Evolutionary conservation across 2,329 filamentous ascomycete species (phyloP).

Genomic region (Pseudogymnoascus sp.): DNA sequence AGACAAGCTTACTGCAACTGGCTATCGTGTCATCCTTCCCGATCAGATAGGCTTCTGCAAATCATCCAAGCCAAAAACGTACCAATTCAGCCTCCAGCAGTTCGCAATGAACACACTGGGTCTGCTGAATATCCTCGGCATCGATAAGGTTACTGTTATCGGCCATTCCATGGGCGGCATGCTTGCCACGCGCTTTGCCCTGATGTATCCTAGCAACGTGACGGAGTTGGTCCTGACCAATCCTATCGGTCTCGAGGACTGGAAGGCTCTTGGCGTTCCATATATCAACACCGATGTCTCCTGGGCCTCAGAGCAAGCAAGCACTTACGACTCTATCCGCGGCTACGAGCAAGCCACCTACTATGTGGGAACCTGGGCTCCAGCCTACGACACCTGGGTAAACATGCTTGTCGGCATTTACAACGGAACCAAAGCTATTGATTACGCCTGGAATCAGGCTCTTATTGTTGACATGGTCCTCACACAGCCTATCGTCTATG

Average conservation of each 20-base stretch:
- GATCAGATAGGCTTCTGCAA: constrained; percentile 54
- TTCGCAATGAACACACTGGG: constrained; percentile 43
- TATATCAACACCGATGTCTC: constrained; percentile 38
- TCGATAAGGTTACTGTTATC: constrained; percentile 40
- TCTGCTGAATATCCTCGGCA: constrained; percentile 38
- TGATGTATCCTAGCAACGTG: constrained; percentile 41
- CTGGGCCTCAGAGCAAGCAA: constrained; percentile 33
- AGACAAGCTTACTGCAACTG: constrained; percentile 33
- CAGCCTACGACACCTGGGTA: constrained; percentile 47
- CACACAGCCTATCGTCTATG: constrained; percentile 44
- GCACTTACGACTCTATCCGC: constrained; percentile 38
- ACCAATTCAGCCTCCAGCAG: constrained; percentile 47
- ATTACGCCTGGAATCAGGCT: constrained; percentile 42
- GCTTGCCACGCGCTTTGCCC: constrained; percentile 43
- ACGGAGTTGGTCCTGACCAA: constrained; percentile 42
- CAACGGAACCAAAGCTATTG: constrained; percentile 34
- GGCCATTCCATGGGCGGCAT: constrained; percentile 51
- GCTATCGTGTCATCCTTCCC: constrained; percentile 46
- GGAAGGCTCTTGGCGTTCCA: constrained; percentile 38
- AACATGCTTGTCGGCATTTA: constrained; percentile 49
- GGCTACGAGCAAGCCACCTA: constrained; percentile 42
- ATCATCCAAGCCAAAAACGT: constrained; percentile 42
- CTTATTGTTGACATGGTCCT: constrained; percentile 49
- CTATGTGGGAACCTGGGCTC: constrained; percentile 42
- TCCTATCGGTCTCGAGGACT: constrained; percentile 31